Evolutionary conservation across 768 basidiomycete genomes (phyloP).

Genomic region (Daedaleopsis nitida): DNA sequence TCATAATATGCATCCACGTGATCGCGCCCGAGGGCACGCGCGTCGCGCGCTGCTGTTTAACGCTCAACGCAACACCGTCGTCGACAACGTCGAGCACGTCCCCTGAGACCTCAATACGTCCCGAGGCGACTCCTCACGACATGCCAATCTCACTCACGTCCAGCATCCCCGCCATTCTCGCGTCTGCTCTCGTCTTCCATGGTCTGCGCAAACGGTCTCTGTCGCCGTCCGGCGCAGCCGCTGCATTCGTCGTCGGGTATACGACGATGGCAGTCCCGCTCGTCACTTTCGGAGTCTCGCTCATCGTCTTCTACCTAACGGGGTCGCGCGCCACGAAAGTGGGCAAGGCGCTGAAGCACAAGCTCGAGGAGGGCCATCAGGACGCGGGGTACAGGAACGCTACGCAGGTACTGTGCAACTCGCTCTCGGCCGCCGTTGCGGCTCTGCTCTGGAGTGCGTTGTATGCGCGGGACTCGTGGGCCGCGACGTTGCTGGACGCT

Average conservation of each 20-base stretch:
- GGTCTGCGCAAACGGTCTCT: constrained; percentile 77
- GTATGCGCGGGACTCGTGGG: constrained; percentile 47
- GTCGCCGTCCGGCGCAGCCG: constrained; percentile 71
- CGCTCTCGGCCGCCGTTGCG: constrained; percentile 62
- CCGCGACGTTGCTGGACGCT: constrained; percentile 6
- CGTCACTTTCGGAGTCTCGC: constrained; percentile 60
- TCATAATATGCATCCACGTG: too few relatives aligned
- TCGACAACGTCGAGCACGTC: too few relatives aligned
- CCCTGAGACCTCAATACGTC: too few relatives aligned
- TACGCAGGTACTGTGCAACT: constrained; percentile 85
- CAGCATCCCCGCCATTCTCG: too few relatives aligned
- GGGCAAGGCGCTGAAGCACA: constrained; percentile 73
- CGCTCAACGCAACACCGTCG: too few relatives aligned
- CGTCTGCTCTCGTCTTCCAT: constrained; percentile 51
- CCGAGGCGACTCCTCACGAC: too few relatives aligned
- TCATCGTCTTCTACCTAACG: constrained; percentile 78
- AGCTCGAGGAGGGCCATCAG: constrained; percentile 78
- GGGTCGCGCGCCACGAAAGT: constrained; percentile 88
- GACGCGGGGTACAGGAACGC: constrained; percentile 74
- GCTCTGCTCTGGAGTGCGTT: constrained; percentile 63
- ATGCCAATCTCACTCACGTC: too few relatives aligned
- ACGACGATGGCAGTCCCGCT: constrained; percentile 68
- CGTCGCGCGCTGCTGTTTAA: too few relatives aligned
- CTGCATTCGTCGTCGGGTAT: constrained; percentile 79
- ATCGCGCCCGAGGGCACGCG: too few relatives aligned